A percentile compares a stretch with the other conserved stretches of the same genome.
Evolutionary conservation across 768 basidiomycete species (phyloP).

Genomic region (Macrolepiota fuliginosa): DNA sequence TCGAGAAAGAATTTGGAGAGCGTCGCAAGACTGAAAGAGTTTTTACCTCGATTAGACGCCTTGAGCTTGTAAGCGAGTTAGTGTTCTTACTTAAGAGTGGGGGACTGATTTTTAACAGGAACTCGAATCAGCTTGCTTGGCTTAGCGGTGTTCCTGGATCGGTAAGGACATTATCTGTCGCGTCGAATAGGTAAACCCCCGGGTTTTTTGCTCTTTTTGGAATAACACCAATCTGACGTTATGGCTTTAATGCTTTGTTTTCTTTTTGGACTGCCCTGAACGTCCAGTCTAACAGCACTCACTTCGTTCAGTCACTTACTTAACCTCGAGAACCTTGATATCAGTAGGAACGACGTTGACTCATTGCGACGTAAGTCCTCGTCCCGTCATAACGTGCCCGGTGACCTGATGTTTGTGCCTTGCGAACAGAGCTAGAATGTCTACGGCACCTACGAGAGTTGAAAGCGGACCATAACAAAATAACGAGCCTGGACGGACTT

Average conservation of each 20-base stretch:
- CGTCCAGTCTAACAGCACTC: constrained; percentile 70
- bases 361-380: constrained; percentile 74
- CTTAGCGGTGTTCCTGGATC: constrained; percentile 72
- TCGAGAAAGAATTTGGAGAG: constrained; percentile 73
- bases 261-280: constrained; percentile 8
- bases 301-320: constrained; percentile 87
- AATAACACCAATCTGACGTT: constrained; percentile 9
- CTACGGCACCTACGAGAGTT: constrained; percentile 86
- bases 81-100: constrained; percentile 3
- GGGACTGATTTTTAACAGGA: constrained; percentile 38
- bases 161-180: constrained; percentile 75
- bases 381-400: constrained; percentile 10
- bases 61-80: constrained; percentile 65
- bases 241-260: constrained; percentile 13
- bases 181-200: constrained; percentile 63
- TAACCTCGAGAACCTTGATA: constrained; percentile 86
- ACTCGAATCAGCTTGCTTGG: constrained; percentile 74
- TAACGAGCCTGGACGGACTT: constrained; percentile 72
- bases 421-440: constrained; percentile 69
- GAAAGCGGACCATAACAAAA: constrained; percentile 83
- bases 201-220: constrained; percentile 12
- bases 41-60: constrained; percentile 76
- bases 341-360: constrained; percentile 88
- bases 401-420: constrained; percentile 15
- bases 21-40: constrained; percentile 82